Percentiles rank a stretch among this genome's conserved stretches.
Conservation (phyloP, 352 stramenopile genomes). For the Globisporangium spinosum region DNA sequence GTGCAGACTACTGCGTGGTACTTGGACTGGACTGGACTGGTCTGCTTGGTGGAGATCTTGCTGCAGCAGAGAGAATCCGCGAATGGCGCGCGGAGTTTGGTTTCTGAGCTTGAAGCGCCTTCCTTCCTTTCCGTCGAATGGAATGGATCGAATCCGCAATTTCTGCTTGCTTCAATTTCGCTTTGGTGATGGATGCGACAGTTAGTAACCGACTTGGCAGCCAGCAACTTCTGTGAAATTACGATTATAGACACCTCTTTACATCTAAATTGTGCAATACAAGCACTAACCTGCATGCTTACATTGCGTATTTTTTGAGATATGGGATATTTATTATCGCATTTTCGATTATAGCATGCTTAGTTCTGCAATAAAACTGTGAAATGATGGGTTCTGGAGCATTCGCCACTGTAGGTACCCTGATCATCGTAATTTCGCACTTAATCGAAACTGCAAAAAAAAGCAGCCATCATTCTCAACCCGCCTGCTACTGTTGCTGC, state of each 20-base stretch:
- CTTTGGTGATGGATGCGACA: conserved; percentile 6
- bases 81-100: neutral
- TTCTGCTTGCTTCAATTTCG: conserved; percentile 3
- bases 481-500: too few relatives aligned
- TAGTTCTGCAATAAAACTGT: neutral
- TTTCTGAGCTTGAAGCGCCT: conserved; percentile 5
- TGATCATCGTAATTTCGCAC: neutral
- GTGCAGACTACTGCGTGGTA: neutral
- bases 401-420: neutral
- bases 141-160: neutral
- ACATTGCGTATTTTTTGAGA: neutral
- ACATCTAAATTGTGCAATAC: neutral
- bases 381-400: conserved; percentile 1
- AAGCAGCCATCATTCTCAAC: conserved; percentile 9
- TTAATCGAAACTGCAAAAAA: neutral
- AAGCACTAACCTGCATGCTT: neutral
- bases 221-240: neutral
- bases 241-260: neutral
- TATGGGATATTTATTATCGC: too few relatives aligned
- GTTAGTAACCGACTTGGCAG: neutral
- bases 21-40: neutral
- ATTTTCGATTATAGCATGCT: neutral
- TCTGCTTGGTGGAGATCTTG: neutral
- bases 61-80: conserved; percentile 1
- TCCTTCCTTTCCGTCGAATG: too few relatives aligned